Conservation (phyloP, 2,329 filamentous ascomycete genomes). For the Xylariaceae sp. region DNA sequence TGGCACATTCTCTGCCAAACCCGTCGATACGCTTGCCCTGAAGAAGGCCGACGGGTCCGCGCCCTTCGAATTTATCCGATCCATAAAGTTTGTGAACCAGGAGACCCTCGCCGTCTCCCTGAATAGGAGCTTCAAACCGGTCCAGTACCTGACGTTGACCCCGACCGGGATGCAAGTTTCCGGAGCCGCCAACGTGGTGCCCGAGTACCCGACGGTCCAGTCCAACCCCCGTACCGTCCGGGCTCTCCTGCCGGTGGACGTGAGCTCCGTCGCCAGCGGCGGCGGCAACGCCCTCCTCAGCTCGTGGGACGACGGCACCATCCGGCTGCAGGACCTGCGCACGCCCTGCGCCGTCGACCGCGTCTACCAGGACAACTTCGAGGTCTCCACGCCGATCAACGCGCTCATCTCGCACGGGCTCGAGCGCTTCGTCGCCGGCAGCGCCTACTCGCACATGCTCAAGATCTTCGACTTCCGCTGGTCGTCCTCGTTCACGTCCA, state of each 20-base stretch:
- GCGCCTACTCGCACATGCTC: slow-evolving; percentile 33
- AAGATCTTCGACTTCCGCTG: slow-evolving; percentile 50
- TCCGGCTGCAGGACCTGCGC: slow-evolving; percentile 42
- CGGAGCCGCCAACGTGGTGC: slow-evolving; percentile 25
- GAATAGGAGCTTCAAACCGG: slow-evolving; percentile 32
- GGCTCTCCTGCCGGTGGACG: slow-evolving; percentile 38
- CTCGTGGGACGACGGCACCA: slow-evolving; percentile 46
- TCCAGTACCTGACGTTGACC: slow-evolving; percentile 39
- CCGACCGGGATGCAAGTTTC: slow-evolving; percentile 36
- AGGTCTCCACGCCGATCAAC: slow-evolving; percentile 37
- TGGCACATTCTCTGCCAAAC: slow-evolving; percentile 8
- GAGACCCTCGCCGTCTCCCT: slow-evolving; percentile 39
- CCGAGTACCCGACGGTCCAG: slow-evolving; percentile 17
- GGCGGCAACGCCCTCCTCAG: slow-evolving; percentile 37
- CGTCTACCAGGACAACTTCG: slow-evolving; percentile 46
- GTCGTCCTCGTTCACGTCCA: too few relatives aligned
- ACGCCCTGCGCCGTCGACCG: slow-evolving; percentile 38
- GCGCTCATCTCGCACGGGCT: slow-evolving; percentile 42
- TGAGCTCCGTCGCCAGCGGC: slow-evolving; percentile 23
- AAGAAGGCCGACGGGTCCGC: slow-evolving; percentile 8
- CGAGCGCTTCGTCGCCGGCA: slow-evolving; percentile 44
- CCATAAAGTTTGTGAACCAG: slow-evolving; percentile 38
- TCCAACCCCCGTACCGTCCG: slow-evolving; percentile 29
- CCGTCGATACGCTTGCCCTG: slow-evolving; percentile 14
- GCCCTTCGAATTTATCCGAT: slow-evolving; percentile 22